Base-by-base conservation (phyloP, 495 filamentous ascomycete genomes). In the Penicillium manginii region DNA sequence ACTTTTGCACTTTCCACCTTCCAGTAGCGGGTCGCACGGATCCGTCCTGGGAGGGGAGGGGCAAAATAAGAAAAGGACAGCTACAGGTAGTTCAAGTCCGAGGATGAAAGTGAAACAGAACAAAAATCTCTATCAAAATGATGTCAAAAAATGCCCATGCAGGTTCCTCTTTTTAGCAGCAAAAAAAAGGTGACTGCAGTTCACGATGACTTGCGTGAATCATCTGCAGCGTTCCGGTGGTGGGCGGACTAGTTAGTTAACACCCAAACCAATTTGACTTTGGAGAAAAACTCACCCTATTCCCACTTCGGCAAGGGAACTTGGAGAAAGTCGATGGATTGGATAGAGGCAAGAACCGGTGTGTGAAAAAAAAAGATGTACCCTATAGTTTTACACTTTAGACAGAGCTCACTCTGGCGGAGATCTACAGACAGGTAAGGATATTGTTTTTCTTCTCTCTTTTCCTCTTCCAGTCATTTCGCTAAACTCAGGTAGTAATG, bases 1-100 rank as follows among this genome's bases (percentile, higher is more conserved):
- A 61, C 58, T 61, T 61, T 61, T 55, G 58, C 22, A 31, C 7
- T 46, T 55, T 23, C 37, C 15, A 14, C 11, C 11, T 39, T 12
- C 15, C 35, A 12, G 35, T n/a, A 39, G 4, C 15, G 35, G 35
- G 35, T 39, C 35, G 35, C 35, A 39, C 35, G 15, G 35, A 39
- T 39, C 35, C 35, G 11, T n/a, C 2, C 15, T 39, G 35, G 12
- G 15, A 39, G 15, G 15, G 35, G 15, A 10, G 15, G 4, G n/a
- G n/a, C n/a, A n/a, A n/a, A n/a, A n/a, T n/a, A n/a, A n/a, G 4
- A 37, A 11, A 4, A 37, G 15, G 15, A 12, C 33, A 11, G 33
- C 33, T 4, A n/a, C n/a, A n/a, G n/a, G n/a, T n/a, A n/a, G n/a
- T n/a, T n/a, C n/a, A n/a, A n/a, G n/a, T n/a, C n/a, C n/a, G n/a